Conservation (phyloP, 345 rosid species). For the Zanthoxylum bungeanum region DNA sequence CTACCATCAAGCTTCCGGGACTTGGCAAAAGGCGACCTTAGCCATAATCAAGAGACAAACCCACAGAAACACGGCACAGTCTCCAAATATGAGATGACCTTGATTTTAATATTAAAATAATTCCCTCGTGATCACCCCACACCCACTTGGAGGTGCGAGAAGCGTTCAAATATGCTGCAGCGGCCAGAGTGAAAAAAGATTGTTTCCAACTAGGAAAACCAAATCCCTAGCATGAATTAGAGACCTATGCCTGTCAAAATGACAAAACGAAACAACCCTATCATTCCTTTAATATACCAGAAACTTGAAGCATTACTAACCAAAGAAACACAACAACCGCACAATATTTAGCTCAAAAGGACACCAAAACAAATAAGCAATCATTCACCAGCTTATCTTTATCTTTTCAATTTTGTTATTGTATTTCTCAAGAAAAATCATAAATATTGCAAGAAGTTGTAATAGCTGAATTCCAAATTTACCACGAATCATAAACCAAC, state of each 20-base stretch:
- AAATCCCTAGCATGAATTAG: constrained; percentile 29
- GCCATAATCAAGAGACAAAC: constrained; percentile 93
- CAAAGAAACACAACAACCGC: neutral
- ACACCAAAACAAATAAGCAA: neutral
- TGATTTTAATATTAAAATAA: constrained; percentile 59
- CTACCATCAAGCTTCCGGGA: constrained; percentile 26
- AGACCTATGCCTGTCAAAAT: constrained; percentile 37
- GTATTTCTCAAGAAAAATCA: neutral
- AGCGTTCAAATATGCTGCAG: constrained; percentile 54
- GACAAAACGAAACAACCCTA: neutral
- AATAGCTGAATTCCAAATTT: neutral
- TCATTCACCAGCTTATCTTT: neutral
- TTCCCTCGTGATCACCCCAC: constrained; percentile 68
- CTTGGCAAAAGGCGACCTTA: constrained; percentile 38
- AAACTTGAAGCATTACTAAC: neutral
- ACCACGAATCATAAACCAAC: neutral
- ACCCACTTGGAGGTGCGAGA: constrained; percentile 95
- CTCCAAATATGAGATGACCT: constrained; percentile 85
- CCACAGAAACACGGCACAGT: constrained; percentile 77
- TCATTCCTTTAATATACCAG: neutral
- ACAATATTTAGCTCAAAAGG: neutral
- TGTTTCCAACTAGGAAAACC: constrained; percentile 45
- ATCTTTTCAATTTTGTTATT: neutral
- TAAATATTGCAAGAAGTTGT: too few species aligned
- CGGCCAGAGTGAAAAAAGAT: constrained; percentile 93